Evolutionary conservation across 2,329 filamentous ascomycete genomes (phyloP).

Genomic region (Pestalotiopsis fici): DNA sequence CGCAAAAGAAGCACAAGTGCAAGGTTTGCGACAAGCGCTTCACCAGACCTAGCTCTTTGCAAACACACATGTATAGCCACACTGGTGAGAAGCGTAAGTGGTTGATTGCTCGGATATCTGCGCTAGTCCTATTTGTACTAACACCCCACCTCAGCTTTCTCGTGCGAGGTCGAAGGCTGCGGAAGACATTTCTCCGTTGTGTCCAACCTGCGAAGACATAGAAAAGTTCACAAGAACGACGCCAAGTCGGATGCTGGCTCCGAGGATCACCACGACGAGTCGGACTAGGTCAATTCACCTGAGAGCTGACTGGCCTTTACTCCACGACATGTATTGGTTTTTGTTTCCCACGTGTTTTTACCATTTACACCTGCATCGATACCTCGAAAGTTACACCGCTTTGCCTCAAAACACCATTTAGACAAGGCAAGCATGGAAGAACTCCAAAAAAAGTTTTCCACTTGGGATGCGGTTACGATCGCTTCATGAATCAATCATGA

Average conservation of each 20-base stretch:
- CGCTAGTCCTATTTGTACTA: neutral
- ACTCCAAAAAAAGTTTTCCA: neutral
- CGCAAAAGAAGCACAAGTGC: slow-evolving; percentile 99
- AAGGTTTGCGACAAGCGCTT: slow-evolving; percentile 99
- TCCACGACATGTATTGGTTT: slow-evolving; percentile 20
- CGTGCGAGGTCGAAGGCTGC: slow-evolving; percentile 91
- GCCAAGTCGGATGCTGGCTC: slow-evolving; percentile 63
- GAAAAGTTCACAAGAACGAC: slow-evolving; percentile 91
- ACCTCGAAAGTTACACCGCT: neutral
- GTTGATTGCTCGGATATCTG: neutral
- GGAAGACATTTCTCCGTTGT: slow-evolving; percentile 97
- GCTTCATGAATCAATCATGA: neutral
- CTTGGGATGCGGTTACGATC: neutral
- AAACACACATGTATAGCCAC: slow-evolving; percentile 98
- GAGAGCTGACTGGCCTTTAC: slow-evolving; percentile 11
- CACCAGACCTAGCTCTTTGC: slow-evolving; percentile 88
- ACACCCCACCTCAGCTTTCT: slow-evolving; percentile 66
- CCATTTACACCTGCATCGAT: slow-evolving; percentile 1
- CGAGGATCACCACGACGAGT: slow-evolving; percentile 64
- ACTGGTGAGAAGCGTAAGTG: slow-evolving; percentile 96
- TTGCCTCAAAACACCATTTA: neutral
- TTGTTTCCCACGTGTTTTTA: slow-evolving; percentile 7
- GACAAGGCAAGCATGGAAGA: neutral
- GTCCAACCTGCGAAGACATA: slow-evolving; percentile 89
- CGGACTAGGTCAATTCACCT: slow-evolving; percentile 44